Evolutionary conservation across 148 eudicot species (phyloP).

Genomic region (Chenopodium suecicum): DNA sequence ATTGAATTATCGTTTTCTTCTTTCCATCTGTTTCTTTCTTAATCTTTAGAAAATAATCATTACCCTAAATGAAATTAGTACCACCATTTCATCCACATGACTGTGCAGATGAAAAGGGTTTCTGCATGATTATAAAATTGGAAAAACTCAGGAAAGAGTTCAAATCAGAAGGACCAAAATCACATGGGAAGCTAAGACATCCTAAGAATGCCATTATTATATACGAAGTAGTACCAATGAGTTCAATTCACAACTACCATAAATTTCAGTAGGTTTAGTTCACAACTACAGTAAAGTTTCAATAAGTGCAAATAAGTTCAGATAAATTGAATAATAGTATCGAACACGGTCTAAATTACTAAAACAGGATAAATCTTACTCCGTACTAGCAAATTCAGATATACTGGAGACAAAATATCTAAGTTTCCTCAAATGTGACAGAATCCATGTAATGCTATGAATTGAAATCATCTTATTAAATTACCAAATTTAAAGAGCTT

Average conservation of each 20-base stretch:
- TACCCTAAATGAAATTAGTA: slow-evolving; percentile 1
- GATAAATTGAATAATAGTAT: no score
- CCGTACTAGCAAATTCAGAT: neutral
- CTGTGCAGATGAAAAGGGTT: slow-evolving; percentile 20
- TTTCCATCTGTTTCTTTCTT: neutral
- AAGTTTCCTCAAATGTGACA: neutral
- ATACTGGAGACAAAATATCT: neutral
- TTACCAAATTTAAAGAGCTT: slow-evolving; percentile 15
- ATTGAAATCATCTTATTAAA: neutral
- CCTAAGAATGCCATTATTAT: neutral
- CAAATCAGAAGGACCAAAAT: neutral
- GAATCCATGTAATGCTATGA: slow-evolving; percentile 12
- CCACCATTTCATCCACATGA: slow-evolving; percentile 17
- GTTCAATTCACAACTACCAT: no score
- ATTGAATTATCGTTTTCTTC: slow-evolving; percentile 16
- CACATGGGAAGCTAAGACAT: neutral
- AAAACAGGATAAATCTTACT: neutral
- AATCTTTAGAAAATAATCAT: slow-evolving; percentile 17
- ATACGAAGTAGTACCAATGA: no score
- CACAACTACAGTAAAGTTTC: neutral
- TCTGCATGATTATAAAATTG: slow-evolving; percentile 11
- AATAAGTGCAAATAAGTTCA: no score
- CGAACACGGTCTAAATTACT: neutral
- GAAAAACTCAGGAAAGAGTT: neutral
- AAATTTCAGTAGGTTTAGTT: neutral